Percentiles rank a stretch among this genome's conserved stretches.
phyloP scores from a whole-genome alignment of 352 stramenopile species.

The Aphanomyces stellatus region DNA sequence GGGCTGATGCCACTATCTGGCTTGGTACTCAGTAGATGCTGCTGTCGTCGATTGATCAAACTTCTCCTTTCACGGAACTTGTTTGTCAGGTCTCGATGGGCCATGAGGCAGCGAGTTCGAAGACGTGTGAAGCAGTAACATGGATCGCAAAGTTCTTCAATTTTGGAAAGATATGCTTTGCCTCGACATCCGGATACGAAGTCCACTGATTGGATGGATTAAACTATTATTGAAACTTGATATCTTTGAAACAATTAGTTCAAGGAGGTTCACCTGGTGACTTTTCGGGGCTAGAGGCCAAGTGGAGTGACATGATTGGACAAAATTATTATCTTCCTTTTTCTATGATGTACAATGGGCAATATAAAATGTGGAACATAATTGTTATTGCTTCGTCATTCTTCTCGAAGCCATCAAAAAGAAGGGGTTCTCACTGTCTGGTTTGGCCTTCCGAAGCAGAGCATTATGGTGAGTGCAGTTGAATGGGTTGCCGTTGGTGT shows the following conservation, averaged over 20 bases:
- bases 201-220: not conserved
- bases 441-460: no score
- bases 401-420: no score
- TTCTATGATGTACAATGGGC: not conserved
- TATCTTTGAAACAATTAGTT: no score
- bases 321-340: not conserved
- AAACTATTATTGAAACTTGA: no score
- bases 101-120: not conserved
- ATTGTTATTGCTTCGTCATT: no score
- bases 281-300: not conserved
- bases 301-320: slow-evolving; percentile 9
- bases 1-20: not conserved
- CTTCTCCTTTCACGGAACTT: not conserved
- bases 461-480: slow-evolving; percentile 33
- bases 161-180: not conserved
- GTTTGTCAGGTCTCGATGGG: not conserved
- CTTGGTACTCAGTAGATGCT: not conserved
- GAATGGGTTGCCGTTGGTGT: slow-evolving; percentile 61
- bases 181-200: not conserved
- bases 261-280: no score
- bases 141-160: not conserved
- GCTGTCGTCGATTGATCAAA: not conserved
- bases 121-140: not conserved
- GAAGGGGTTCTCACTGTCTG: no score
- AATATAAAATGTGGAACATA: no score